Percentiles rank a stretch among this genome's conserved stretches.
These are phyloP conservation scores for Aspergillus quadrilineatus DNA, from an alignment of 2,329 filamentous ascomycete species.

Conservation along the genomic window DNA sequence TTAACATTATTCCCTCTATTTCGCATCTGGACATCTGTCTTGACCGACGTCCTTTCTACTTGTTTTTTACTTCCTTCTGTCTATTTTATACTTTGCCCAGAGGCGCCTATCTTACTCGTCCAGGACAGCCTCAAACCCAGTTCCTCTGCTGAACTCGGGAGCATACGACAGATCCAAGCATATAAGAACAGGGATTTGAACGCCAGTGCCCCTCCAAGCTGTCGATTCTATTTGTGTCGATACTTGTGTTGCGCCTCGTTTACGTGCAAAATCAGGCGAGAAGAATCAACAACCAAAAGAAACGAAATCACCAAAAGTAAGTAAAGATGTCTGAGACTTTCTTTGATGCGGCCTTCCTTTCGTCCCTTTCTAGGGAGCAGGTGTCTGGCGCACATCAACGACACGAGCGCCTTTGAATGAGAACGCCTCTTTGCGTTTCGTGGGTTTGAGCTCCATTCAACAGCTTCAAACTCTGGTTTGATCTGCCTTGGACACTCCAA, in stretches of 20 bases:
- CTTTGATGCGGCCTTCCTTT: constrained; percentile 13
- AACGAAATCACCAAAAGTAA: constrained; percentile 3
- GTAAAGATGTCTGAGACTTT: constrained; percentile 5
- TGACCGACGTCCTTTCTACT: constrained; percentile 6
- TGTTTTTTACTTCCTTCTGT: constrained; percentile 1
- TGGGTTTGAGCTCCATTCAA: constrained; percentile 15
- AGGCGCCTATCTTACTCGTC: not conserved
- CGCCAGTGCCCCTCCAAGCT: constrained; percentile 17
- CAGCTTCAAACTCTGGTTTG: constrained; percentile 20
- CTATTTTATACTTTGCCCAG: constrained; percentile 6
- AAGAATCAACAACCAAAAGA: constrained; percentile 7
- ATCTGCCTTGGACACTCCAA: constrained; percentile 22
- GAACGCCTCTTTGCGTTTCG: constrained; percentile 1
- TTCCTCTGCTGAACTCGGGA: constrained; percentile 14
- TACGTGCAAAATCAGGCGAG: constrained; percentile 1
- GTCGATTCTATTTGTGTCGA: constrained; percentile 8
- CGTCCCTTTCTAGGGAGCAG: not conserved
- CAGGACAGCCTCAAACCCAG: not conserved
- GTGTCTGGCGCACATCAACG: constrained; percentile 3
- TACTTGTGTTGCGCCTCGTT: constrained; percentile 3
- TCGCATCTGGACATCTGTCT: constrained; percentile 14
- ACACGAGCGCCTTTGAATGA: constrained; percentile 2
- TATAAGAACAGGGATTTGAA: not conserved
- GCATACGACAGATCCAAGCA: not conserved
- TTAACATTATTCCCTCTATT: constrained; percentile 11